A percentile compares a stretch with the other conserved stretches of the same genome.
Evolutionary conservation across 225 moss, liverwort and hornwort genomes (phyloP).

Genomic region (Bryoerythrophyllum caledonicum): DNA sequence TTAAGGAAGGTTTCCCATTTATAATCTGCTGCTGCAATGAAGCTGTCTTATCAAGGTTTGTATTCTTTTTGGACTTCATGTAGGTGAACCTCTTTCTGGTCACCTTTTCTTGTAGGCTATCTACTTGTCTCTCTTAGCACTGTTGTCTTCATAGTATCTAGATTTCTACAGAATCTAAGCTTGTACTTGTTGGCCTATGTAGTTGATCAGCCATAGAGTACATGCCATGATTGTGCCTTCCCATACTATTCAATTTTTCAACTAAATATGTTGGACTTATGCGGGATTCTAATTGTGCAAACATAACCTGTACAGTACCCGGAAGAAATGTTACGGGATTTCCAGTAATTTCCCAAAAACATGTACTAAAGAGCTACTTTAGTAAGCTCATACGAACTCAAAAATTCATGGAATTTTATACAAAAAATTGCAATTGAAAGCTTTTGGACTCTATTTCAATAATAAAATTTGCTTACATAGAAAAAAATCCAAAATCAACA

Average conservation of each 20-base stretch:
- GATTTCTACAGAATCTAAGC: not conserved
- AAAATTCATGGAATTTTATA: too few relatives aligned
- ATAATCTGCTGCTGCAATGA: slow-evolving; percentile 26
- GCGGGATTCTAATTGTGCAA: not conserved
- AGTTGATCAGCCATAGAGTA: not conserved
- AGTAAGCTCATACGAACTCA: too few relatives aligned
- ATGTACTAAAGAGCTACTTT: too few relatives aligned
- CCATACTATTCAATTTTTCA: not conserved
- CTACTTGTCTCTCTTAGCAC: not conserved
- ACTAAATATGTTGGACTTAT: not conserved
- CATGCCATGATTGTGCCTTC: not conserved
- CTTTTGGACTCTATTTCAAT: too few relatives aligned
- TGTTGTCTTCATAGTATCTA: not conserved
- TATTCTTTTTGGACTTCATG: not conserved
- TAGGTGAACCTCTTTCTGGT: not conserved
- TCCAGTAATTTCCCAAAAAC: too few relatives aligned
- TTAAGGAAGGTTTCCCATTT: slow-evolving; percentile 24
- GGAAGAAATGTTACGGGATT: too few relatives aligned
- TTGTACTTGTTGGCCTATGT: not conserved
- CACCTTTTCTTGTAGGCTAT: not conserved
- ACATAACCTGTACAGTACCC: not conserved
- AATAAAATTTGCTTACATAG: too few relatives aligned
- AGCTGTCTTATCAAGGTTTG: not conserved
- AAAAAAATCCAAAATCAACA: too few relatives aligned
- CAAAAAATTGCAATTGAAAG: too few relatives aligned